A percentile compares a stretch with the other conserved stretches of the same genome.
phyloP scores from a whole-genome alignment of 2,329 filamentous ascomycete species.

The Ambrosiella cleistominuta region DNA sequence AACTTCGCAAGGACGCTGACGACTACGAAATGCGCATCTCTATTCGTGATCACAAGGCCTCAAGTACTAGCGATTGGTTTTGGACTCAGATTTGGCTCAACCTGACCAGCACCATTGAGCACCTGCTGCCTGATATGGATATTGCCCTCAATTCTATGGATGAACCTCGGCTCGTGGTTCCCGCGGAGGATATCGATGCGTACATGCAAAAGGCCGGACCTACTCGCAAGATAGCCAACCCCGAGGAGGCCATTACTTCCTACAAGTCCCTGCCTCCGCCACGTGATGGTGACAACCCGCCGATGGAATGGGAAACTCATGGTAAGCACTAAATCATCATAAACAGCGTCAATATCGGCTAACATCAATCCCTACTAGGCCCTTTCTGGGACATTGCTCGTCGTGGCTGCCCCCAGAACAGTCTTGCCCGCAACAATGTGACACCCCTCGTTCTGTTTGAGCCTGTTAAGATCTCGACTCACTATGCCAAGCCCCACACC shows the following conservation, averaged over 20 bases:
- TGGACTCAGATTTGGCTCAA: slow-evolving; percentile 40
- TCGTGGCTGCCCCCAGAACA: slow-evolving; percentile 44
- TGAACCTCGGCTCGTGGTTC: slow-evolving; percentile 44
- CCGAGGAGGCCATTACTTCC: slow-evolving; percentile 26
- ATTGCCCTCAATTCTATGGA: slow-evolving; percentile 51
- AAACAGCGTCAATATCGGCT: background rate
- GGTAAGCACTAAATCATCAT: slow-evolving; percentile 21
- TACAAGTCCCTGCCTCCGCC: slow-evolving; percentile 28
- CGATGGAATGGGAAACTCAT: slow-evolving; percentile 34
- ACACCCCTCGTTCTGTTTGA: slow-evolving; percentile 27
- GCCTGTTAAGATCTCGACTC: slow-evolving; percentile 28
- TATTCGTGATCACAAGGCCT: slow-evolving; percentile 34
- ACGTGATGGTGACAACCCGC: slow-evolving; percentile 16
- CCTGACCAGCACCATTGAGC: slow-evolving; percentile 34
- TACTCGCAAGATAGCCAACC: slow-evolving; percentile 26
- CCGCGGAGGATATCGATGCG: slow-evolving; percentile 42
- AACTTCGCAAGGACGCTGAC: slow-evolving; percentile 33
- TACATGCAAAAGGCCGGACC: slow-evolving; percentile 35
- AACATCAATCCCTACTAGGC: slow-evolving; percentile 18
- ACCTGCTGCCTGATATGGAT: slow-evolving; percentile 47
- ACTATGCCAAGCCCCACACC: slow-evolving; percentile 30
- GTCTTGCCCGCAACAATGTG: slow-evolving; percentile 34
- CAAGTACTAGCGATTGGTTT: slow-evolving; percentile 35
- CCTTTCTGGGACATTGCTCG: slow-evolving; percentile 40
- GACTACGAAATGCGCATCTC: slow-evolving; percentile 45